These are phyloP conservation scores for Syzygium malaccense DNA, from an alignment of 441 rosid genomes.

Conservation along the genomic window DNA sequence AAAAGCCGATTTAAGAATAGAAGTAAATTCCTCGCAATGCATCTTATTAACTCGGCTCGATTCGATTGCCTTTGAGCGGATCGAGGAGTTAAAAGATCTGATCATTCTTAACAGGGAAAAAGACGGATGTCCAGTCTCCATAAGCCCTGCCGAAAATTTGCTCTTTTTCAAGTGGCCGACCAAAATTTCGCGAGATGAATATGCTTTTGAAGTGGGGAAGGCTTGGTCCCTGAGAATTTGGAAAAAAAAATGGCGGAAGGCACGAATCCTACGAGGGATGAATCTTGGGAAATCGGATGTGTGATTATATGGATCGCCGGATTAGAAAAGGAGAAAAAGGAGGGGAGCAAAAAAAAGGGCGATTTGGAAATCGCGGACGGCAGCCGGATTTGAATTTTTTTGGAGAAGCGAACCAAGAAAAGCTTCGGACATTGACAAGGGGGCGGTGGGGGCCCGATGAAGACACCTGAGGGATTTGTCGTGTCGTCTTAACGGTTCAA, in stretches of 20 bases:
- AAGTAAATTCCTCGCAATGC: neutral
- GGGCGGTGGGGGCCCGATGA: neutral
- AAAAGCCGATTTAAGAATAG: neutral
- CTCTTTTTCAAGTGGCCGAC: neutral
- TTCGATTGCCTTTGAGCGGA: neutral
- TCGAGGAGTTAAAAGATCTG: neutral
- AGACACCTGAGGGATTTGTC: neutral
- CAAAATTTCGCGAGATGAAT: neutral
- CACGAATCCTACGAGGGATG: neutral
- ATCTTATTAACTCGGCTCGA: neutral
- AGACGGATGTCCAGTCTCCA: rapidly evolving
- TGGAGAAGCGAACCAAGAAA: neutral
- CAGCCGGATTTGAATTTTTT: neutral
- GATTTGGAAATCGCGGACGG: neutral
- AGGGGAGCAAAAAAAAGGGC: neutral
- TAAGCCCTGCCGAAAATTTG: neutral
- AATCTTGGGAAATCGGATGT: neutral
- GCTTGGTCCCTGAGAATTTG: neutral
- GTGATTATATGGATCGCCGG: neutral
- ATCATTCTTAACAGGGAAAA: neutral
- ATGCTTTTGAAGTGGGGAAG: neutral
- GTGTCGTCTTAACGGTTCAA: neutral
- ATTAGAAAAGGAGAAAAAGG: neutral
- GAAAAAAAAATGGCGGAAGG: neutral
- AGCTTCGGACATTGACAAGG: neutral